Percentiles rank a stretch among this genome's conserved stretches.
These are phyloP conservation scores for Curvularia hawaiiensis DNA, from an alignment of 2,329 filamentous ascomycete genomes.

Conservation along the genomic window DNA sequence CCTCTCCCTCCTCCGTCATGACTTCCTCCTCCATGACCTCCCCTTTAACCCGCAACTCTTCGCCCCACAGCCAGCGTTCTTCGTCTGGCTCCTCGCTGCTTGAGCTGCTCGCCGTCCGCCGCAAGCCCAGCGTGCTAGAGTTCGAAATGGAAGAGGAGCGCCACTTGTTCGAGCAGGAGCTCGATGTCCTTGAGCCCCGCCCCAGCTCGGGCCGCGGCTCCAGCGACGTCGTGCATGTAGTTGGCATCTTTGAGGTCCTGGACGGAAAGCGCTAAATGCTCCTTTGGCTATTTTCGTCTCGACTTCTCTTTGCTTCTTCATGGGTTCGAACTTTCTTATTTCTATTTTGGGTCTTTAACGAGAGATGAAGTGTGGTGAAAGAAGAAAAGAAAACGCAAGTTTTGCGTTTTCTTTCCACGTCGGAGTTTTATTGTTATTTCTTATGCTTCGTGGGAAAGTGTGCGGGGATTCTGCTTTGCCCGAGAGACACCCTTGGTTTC, in stretches of 20 bases:
- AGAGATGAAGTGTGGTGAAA: not conserved
- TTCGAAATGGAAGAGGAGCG: conserved; percentile 46
- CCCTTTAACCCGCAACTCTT: conserved; percentile 37
- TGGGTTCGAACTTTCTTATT: not conserved
- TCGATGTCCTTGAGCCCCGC: conserved; percentile 43
- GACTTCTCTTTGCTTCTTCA: not conserved
- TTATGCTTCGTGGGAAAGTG: not conserved
- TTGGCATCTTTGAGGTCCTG: conserved; percentile 48
- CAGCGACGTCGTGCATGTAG: conserved; percentile 35
- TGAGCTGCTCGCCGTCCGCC: conserved; percentile 39
- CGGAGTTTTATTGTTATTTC: not conserved
- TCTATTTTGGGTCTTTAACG: not conserved
- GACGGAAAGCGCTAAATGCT: conserved; percentile 35
- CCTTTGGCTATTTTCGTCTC: not conserved
- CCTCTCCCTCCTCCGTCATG: conserved; percentile 26
- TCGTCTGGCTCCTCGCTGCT: conserved; percentile 32
- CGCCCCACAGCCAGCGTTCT: conserved; percentile 37
- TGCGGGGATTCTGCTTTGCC: not conserved
- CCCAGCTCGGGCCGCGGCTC: conserved; percentile 21
- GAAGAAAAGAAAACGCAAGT: not conserved
- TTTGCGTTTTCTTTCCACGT: not conserved
- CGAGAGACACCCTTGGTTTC: not conserved
- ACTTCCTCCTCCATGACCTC: conserved; percentile 35
- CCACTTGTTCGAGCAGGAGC: conserved; percentile 35
- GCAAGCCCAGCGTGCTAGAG: conserved; percentile 42